Evolutionary conservation across 805 yeast species (phyloP), one percentile per base, ranked within the genome.

Genomic region (Candida quercuum): DNA sequence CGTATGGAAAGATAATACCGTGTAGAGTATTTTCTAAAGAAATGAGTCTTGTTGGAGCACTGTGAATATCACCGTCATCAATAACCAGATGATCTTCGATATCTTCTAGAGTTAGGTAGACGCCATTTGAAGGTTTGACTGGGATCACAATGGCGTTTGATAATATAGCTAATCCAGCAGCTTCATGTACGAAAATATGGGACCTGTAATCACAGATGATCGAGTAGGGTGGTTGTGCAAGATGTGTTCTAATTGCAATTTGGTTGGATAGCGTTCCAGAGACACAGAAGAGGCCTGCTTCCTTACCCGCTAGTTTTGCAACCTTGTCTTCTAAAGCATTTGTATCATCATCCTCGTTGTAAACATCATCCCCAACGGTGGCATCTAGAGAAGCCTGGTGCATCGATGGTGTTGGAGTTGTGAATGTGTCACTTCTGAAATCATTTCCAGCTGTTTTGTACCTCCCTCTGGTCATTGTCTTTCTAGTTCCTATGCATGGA

Each of bases 241-340:
- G 64, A 47, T 82, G 85, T 5, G 87, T 67, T 52, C 96, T 70
- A 32, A 89, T 57, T 13, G 82, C 96, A 43, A 89, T 70, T 62
- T 89, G 98, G 63, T 89, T 89, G 10, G 95, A 81, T 60, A 89
- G 61, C 6, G 97, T 91, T 32, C 98, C 97, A 17, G 94, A 82
- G 16, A 80, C 86, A 61, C 94, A 86, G 61, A 71, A 89, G 36
- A 87, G 58, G 11, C 85, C 96, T 1, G 86, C 83, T 48, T 79
- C 86, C 49, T 81, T 85, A 14, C 94, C 95, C 6, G 94, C 71
- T 39, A 88, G 49, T 18, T 66, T 62, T 6, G 86, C 82, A 38
- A 89, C 76, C 38, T 71, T 71, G 9, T 60, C 54, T 57, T 88
- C 93, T 32, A 89, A 64, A 16, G 63, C 72, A 21, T 69, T 57